These are phyloP conservation scores for Lepidium aucheri DNA, from an alignment of 345 rosid genomes.

Conservation along the genomic window DNA sequence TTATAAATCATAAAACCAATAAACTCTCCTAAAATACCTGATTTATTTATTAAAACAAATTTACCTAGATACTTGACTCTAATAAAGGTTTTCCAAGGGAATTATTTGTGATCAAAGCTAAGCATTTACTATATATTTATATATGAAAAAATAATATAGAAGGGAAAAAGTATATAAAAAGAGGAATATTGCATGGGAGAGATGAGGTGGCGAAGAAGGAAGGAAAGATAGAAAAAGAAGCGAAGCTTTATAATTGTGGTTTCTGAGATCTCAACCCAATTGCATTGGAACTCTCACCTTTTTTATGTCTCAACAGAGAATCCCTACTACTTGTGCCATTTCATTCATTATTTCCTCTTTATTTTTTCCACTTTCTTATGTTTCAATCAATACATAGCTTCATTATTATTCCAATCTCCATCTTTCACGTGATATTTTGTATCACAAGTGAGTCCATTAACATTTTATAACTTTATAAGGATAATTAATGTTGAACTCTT, in stretches of 20 bases:
- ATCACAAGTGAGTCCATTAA: not conserved
- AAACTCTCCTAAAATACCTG: too few relatives aligned
- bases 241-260: conserved; percentile 20
- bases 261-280: conserved; percentile 25
- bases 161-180: not conserved
- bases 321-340: conserved; percentile 24
- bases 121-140: not conserved
- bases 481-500: not conserved
- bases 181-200: conserved; percentile 26
- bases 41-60: not conserved
- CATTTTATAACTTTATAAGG: not conserved
- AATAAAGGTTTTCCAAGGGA: not conserved
- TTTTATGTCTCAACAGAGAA: conserved; percentile 12
- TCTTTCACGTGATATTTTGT: conserved; percentile 13
- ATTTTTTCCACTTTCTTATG: conserved; percentile 1
- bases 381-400: not conserved
- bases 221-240: conserved; percentile 28
- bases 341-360: not conserved
- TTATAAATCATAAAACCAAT: too few relatives aligned
- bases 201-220: conserved; percentile 28
- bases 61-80: not conserved
- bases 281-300: conserved; percentile 32
- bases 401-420: conserved; percentile 14
- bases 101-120: not conserved
- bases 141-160: not conserved